Conservation (phyloP, 345 rosid species). For the Populus ilicifolia region DNA sequence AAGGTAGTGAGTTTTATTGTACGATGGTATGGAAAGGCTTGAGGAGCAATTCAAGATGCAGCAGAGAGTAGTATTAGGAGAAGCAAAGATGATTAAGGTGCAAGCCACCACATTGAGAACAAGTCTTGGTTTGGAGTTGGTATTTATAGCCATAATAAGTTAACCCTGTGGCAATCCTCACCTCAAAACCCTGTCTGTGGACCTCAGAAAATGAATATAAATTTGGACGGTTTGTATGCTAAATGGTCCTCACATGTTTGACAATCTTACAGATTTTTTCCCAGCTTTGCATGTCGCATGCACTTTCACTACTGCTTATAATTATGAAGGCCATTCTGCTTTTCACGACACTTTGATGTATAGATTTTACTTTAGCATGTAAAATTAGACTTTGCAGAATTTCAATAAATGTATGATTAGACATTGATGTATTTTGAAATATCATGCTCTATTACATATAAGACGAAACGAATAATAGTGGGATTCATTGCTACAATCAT, state of each 20-base stretch:
- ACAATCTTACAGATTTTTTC: neutral
- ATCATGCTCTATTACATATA: neutral
- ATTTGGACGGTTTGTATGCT: conserved; percentile 5
- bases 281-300: neutral
- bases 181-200: conserved; percentile 5
- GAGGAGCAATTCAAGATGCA: neutral
- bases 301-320: neutral
- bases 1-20: neutral
- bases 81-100: neutral
- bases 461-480: neutral
- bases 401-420: neutral
- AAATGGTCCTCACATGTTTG: neutral
- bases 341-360: neutral
- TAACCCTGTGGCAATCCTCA: neutral
- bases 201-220: neutral
- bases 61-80: neutral
- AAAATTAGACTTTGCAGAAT: neutral
- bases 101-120: neutral
- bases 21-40: neutral
- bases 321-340: neutral
- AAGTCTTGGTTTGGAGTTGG: neutral
- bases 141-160: conserved; percentile 11
- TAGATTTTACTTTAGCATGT: neutral
- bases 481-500: neutral
- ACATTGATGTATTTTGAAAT: neutral